Base-by-base conservation (phyloP, 805 yeast genomes). In the Ogataea pilisensis region DNA sequence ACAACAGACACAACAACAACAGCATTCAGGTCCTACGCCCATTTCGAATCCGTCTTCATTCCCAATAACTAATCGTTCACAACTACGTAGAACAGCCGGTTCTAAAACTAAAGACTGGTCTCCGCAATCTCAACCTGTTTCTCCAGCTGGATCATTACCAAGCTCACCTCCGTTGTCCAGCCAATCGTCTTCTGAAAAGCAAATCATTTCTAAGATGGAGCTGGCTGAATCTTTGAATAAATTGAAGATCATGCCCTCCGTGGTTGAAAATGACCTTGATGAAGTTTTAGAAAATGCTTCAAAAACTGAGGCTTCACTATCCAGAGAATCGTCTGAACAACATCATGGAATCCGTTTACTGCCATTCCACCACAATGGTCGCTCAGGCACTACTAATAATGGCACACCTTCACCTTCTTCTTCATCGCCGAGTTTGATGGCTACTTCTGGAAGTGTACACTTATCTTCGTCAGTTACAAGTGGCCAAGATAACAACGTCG, bases 261-360 rank as follows among this genome's bases (percentile, higher is more conserved):
- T 61, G 9, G 52, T 55, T 18, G 66, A 61, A 36, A 60, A 61
- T 39, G 63, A 60, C 43, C 41, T 60, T 14, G 66, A 61, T 46
- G 60, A 58, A 24, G 59, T 58, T 2, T 38, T 60, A 16, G 64
- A 57, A 31, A 47, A 43, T 12, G 42, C 48, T 5, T 51, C 44
- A 18, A 41, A 34, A 6, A 30, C 26, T 13, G 40, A 28, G 21
- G 33, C 27, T 20, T 17, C 28, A 11, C 21, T 13, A 12, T 16
- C 17, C 30, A 24, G 26, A 36, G 14, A 34, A 18, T 14, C 29
- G 13, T 9, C 14, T 29, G 31, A 5, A 28, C 26, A 9, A 16
- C 33, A 2, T 19, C 38, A 11, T 11, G 26, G 9, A 22, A 11
- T 11, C 28, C 43, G 12, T 11, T 41, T 2, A 37, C 42, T 3